A percentile compares a stretch with the other conserved stretches of the same genome.
Evolutionary conservation across 2,329 filamentous ascomycete species (phyloP).

Genomic region (Neoarthrinium moseri): DNA sequence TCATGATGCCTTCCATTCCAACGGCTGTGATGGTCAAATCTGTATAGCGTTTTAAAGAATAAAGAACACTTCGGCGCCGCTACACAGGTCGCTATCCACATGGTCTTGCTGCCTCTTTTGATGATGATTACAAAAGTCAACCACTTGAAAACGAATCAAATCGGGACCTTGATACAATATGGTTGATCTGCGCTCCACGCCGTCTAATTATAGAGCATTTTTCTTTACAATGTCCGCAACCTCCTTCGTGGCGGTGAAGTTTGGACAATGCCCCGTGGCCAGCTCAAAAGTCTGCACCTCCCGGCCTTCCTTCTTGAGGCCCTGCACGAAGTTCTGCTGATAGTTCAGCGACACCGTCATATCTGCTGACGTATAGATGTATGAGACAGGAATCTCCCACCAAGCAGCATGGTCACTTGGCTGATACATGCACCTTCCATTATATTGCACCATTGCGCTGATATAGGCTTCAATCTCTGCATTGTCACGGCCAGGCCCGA

Average conservation of each 20-base stretch:
- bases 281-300: constrained; percentile 13
- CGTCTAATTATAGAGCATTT: too few species aligned
- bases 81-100: too few species aligned
- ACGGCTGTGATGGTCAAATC: too few species aligned
- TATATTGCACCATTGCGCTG: constrained; percentile 15
- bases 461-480: constrained; percentile 11
- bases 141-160: too few species aligned
- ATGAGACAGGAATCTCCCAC: constrained; percentile 13
- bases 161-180: too few species aligned
- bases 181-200: too few species aligned
- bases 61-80: too few species aligned
- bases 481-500: constrained; percentile 5
- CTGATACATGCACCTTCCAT: constrained; percentile 15
- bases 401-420: constrained; percentile 10
- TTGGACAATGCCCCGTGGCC: constrained; percentile 14
- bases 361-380: constrained; percentile 13
- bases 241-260: constrained; percentile 13
- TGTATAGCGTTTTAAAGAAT: too few species aligned
- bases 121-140: too few species aligned
- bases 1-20: too few species aligned
- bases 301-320: constrained; percentile 10
- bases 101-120: too few species aligned
- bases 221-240: constrained; percentile 10
- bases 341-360: constrained; percentile 11
- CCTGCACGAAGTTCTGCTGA: constrained; percentile 14